Conservation (phyloP, 164 flowering plant genomes). For the Macadamia tetraphylla region DNA sequence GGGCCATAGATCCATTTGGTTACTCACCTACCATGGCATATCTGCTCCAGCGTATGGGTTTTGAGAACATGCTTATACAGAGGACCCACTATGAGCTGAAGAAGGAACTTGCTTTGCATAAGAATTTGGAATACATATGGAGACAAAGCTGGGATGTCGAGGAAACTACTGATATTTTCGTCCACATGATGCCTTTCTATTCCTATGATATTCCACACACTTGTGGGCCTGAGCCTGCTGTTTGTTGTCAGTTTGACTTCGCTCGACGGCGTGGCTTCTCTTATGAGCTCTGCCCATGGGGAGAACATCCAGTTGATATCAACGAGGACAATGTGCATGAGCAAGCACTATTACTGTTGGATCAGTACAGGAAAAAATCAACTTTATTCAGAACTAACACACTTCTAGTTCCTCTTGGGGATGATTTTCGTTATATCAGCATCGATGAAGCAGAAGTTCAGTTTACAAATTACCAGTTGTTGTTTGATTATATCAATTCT, state of each 20-base stretch:
- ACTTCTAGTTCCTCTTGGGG: constrained; percentile 93
- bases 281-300: constrained; percentile 93
- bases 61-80: constrained; percentile 97
- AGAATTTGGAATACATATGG: constrained; percentile 92
- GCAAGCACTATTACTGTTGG: constrained; percentile 66
- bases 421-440: constrained; percentile 89
- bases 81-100: constrained; percentile 97
- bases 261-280: constrained; percentile 69
- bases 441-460: constrained; percentile 93
- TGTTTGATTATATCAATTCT: constrained; percentile 89
- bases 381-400: constrained; percentile 87
- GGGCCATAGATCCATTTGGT: constrained; percentile 99
- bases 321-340: constrained; percentile 71
- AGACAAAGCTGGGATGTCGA: constrained; percentile 93
- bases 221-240: constrained; percentile 99
- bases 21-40: constrained; percentile 98
- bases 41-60: constrained; percentile 98
- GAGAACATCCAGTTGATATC: constrained; percentile 70
- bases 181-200: constrained; percentile 99
- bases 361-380: constrained; percentile 91
- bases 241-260: constrained; percentile 98
- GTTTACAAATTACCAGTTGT: constrained; percentile 79
- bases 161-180: constrained; percentile 93
- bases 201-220: constrained; percentile 98
- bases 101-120: constrained; percentile 77